A percentile compares a stretch with the other conserved stretches of the same genome.
Conservation (phyloP, 768 basidiomycete species). For the Suillus bovinus region DNA sequence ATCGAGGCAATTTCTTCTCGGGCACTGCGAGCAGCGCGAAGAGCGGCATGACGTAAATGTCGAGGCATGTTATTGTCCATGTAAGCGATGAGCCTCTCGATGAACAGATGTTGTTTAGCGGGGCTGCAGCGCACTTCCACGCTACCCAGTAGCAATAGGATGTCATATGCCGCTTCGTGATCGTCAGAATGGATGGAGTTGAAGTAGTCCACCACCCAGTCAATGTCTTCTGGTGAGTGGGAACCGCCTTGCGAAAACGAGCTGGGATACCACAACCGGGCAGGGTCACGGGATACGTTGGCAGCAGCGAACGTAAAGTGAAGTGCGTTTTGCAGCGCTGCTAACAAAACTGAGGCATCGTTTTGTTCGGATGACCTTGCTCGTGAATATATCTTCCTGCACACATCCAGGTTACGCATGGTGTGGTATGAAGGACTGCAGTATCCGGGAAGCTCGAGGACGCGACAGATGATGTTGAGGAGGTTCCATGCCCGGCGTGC, state of each 20-base stretch:
- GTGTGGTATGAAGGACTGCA: fast-evolving
- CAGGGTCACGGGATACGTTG: not conserved
- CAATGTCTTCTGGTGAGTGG: not conserved
- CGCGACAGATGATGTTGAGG: not conserved
- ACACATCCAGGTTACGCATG: not conserved
- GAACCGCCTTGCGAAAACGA: not conserved
- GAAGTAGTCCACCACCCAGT: not conserved
- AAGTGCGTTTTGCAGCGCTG: not conserved
- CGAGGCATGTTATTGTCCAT: not conserved
- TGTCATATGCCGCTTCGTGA: not conserved
- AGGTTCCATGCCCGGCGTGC: not conserved
- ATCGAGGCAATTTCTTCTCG: not conserved
- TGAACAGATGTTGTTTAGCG: not conserved
- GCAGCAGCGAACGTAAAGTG: not conserved
- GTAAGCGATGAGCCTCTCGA: not conserved
- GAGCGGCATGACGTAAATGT: not conserved
- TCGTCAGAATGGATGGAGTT: not conserved
- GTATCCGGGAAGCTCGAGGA: not conserved
- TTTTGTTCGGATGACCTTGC: not conserved
- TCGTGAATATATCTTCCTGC: not conserved
- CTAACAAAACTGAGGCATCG: not conserved
- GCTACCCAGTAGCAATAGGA: not conserved
- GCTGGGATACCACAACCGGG: not conserved
- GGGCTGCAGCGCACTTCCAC: not conserved
- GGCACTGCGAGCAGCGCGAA: not conserved